Evolutionary conservation across 73 alveolate genomes (phyloP), one percentile per base, ranked within the genome.

Genomic region (Halteria grandinella): DNA sequence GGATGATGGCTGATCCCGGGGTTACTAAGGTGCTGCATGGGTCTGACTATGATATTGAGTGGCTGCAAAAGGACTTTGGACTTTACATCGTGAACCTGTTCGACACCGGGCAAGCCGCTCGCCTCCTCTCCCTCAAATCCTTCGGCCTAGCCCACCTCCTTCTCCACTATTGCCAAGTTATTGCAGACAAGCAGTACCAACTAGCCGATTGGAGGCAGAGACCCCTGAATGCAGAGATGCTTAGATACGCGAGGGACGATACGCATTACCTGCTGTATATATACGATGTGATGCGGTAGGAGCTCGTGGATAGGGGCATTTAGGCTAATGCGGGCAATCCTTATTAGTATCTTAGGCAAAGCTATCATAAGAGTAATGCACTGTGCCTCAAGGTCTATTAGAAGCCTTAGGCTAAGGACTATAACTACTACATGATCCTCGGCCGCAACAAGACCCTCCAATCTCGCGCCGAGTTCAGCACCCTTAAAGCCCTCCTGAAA

Each of bases 151-250:
- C 92, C 55, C 78, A 75, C 86, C 72, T 93, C 36, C 91, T 95
- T 6, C 72, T 55, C 53, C 51, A 57, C 49, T 86, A 73, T 76
- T 88, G 97, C 74, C 91, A 93, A 39, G 94, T 93, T 51, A 91
- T 78, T 34, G 87, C 98, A 0, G 98, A 97, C 80, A 97, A 97
- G 85, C 79, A 87, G 48, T 97, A 91, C 79, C 95, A 97, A 71
- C 77, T 94, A 59, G 99, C 99, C 2, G 99, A 97, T 85, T 97
- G 99, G 99, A 91, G 99, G 51, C 27, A 62, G 43, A 88, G 98
- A 78, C 98, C 98, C 0, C 44, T 97, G 57, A 74, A 96, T 15
- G 91, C 83, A 34, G 99, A 94, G 41, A 91, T 95, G 98, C 55
- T 92, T 12, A 89, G 92, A 52, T 97, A 97, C 84, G 99, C 99